Conservation (phyloP, 2,329 filamentous ascomycete genomes). For the Xylariales sp. region DNA sequence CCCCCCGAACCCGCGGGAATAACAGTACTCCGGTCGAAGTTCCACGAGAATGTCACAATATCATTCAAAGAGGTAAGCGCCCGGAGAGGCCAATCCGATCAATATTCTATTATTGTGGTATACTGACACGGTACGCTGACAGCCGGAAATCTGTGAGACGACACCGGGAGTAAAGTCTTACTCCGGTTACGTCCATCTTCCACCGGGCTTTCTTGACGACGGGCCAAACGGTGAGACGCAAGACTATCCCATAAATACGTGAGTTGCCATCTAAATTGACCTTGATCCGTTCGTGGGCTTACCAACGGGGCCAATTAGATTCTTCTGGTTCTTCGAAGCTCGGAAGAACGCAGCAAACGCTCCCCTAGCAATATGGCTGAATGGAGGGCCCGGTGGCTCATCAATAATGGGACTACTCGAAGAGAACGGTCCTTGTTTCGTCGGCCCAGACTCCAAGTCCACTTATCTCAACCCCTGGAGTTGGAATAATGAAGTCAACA, state of each 20-base stretch:
- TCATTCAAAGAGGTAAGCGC: constrained; percentile 32
- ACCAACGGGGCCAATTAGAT: constrained; percentile 12
- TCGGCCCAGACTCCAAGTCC: constrained; percentile 61
- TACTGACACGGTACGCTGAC: constrained; percentile 10
- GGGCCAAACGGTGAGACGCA: constrained; percentile 27
- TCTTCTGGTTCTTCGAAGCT: constrained; percentile 60
- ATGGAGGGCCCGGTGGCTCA: constrained; percentile 58
- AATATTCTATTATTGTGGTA: not conserved
- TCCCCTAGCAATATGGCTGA: constrained; percentile 71
- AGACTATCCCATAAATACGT: constrained; percentile 41
- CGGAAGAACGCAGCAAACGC: constrained; percentile 63
- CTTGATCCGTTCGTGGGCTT: not conserved
- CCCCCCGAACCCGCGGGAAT: constrained; percentile 28
- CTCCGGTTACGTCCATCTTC: constrained; percentile 40
- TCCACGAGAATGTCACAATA: constrained; percentile 37
- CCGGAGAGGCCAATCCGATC: not conserved
- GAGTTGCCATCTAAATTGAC: not conserved
- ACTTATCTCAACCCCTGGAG: constrained; percentile 67
- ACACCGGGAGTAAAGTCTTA: constrained; percentile 39
- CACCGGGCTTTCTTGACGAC: constrained; percentile 34
- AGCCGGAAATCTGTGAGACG: constrained; percentile 37
- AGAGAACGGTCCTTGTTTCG: constrained; percentile 60
- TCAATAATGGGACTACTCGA: constrained; percentile 28
- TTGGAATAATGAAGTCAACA: constrained; percentile 72
- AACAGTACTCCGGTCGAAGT: constrained; percentile 33